Conservation (phyloP, 495 filamentous ascomycete species). For the Penicillium steckii region DNA sequence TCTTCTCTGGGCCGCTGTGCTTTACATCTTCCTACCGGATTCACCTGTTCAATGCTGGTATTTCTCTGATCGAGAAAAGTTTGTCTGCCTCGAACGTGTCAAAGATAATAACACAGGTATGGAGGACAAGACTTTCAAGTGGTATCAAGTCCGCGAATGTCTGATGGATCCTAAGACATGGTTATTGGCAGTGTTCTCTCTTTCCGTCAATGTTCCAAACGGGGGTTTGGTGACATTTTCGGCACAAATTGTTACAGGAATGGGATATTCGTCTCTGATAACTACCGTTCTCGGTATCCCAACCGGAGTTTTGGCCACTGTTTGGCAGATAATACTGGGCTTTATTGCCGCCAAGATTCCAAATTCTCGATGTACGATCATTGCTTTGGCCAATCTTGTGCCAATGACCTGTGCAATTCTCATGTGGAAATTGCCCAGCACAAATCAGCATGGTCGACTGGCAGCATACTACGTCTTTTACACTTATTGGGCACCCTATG, state of each 20-base stretch:
- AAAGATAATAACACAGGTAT: slow-evolving; percentile 56
- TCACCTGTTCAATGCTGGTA: no score
- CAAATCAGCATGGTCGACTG: slow-evolving; percentile 33
- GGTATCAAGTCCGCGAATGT: slow-evolving; percentile 52
- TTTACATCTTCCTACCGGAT: no score
- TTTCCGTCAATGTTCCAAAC: slow-evolving; percentile 28
- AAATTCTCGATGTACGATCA: slow-evolving; percentile 35
- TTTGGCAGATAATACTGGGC: slow-evolving; percentile 32
- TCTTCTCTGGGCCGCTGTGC: no score
- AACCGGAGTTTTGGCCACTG: slow-evolving; percentile 27
- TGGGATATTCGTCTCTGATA: slow-evolving; percentile 33
- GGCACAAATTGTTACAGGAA: slow-evolving; percentile 33
- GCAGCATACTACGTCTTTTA: slow-evolving; percentile 24
- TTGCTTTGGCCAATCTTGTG: slow-evolving; percentile 27
- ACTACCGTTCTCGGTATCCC: slow-evolving; percentile 36
- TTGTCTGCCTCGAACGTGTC: no score
- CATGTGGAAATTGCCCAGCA: slow-evolving; percentile 33
- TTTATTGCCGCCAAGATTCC: slow-evolving; percentile 33
- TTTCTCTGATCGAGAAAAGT: no score
- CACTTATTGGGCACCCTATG: slow-evolving; percentile 38
- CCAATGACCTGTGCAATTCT: slow-evolving; percentile 35
- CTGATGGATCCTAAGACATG: slow-evolving; percentile 45
- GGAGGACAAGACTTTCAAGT: slow-evolving; percentile 44
- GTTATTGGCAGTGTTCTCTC: slow-evolving; percentile 23
- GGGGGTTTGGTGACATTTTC: slow-evolving; percentile 38